Base-by-base conservation (phyloP, 2,329 filamentous ascomycete genomes). In the Aspergillus sergii region DNA sequence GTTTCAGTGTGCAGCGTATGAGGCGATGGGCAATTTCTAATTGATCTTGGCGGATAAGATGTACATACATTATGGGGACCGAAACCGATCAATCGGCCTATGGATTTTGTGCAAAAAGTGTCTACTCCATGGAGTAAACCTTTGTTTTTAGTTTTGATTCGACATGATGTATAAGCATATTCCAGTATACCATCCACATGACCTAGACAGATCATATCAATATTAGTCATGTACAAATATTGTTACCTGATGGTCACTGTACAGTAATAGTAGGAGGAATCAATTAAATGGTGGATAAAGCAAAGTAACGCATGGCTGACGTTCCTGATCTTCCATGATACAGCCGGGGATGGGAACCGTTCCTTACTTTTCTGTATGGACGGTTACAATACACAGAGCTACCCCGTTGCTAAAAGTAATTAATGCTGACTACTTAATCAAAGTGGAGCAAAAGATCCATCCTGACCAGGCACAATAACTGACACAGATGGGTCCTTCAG, bases 371-470 rank as follows among this genome's bases (percentile, higher is more conserved):
- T 16, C 34, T 41, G 16, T 41, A 41, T n/a, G 16, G 16, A 41
- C 2, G 2, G 8, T 41, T n/a, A 41, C 39, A 41, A 41, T 41
- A 41, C 39, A 19, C 16, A 41, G 19, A 6, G 16, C 39, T 41
- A 8, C 7, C 36, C 39, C 19, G 39, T 41, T 41, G 21, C 21
- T n/a, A 23, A 12, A 48, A 48, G 45, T 48, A 48, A 48, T 48
- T 30, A 50, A 19, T 30, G 16, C 26, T 30, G 16, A 32, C 46
- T 16, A 50, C 46, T 41, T 50, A 30, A 30, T 30, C 26, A 28
- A 50, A 50, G 57, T 51, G 45, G 57, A 59, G 57, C 32, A 26
- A 46, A 21, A n/a, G 28, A 23, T 28, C 56, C 23, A 41, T 32
- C 21, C 21, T 43, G 10, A 58, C 57, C 57, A 58, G 23, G 45